Base-by-base conservation (phyloP, 2,329 filamentous ascomycete species). In the Sporothrix curviconia region DNA sequence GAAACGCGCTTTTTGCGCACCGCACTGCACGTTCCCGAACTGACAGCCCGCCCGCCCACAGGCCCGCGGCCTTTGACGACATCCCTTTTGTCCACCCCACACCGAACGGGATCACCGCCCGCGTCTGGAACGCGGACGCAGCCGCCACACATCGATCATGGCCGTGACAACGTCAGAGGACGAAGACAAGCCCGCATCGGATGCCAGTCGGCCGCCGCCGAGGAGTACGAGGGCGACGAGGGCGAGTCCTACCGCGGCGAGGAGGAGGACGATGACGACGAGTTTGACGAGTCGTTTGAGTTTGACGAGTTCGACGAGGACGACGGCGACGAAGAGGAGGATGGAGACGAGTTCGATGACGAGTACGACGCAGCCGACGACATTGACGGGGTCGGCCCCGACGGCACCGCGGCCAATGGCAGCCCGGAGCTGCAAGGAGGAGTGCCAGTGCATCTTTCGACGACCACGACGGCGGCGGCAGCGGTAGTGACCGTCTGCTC, bases 291-390 rank as follows among this genome's bases (percentile, higher is more conserved):
- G 11, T n/a, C 47, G 28, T 54, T 57, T 36, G 42, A 54, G 7
- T 51, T 55, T 53, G 57, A 55, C 40, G 55, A 64, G 34, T 58
- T 61, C 11, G 43, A 56, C 28, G 59, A 62, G 28, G 60, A 60
- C 8, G 58, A 69, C 52, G 71, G 71, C 49, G 69, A 68, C 32
- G 67, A 71, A n/a, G 70, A 70, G 51, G 71, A 69, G 7, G 63
- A 64, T 42, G 61, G 61, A 47, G 63, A 63, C 39, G 57, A 57
- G 43, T 63, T 63, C 32, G 63, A 64, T 32, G 67, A 68, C 59
- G 65, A 67, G 46, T 64, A 69, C 25, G 66, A 67, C 40, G 61
- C 63, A n/a, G 40, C 39, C 19, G 47, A 51, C 34, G 47, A 39
- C 34, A 51, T 51, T 39, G 47, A 51, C 22, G 47, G 47, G 11